Evolutionary conservation across 208 protist genomes (phyloP), one percentile per base, ranked within the genome.

Genomic region (Wallacemonas collosoma): DNA sequence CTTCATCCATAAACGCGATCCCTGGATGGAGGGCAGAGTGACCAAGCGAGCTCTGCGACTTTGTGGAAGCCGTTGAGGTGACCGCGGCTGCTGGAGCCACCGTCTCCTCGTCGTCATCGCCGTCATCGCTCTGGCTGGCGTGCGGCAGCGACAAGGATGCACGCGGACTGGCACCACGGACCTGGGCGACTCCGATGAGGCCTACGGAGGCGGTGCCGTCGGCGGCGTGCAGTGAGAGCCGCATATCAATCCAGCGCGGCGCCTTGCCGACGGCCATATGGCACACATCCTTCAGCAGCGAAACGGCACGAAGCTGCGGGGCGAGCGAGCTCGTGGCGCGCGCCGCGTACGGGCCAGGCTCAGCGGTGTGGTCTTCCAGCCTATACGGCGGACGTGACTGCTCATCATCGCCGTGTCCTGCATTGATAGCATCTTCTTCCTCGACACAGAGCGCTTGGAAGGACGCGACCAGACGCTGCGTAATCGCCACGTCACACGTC

Each of bases 401-500:
- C 3, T 65, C 62, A 4, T n/a, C 48, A 15, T 53, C 15, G 48
- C 15, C 15, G 48, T 53, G 48, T 53, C 48, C 48, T 53, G 48
- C 48, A 26, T 26, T 26, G 26, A 26, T 26, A 26, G 26, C 26
- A 26, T 26, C 58, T 26, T 68, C 64, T 5, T 57, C 65, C 26
- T 58, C 53, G 8, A 35, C 47, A n/a, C 71, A 65, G 35, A 94
- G 71, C 2, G 72, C 69, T 2, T 56, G 17, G 38, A 84, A 72
- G 12, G 83, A 56, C 3, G 69, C 57, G 48, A 85, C 72, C 12
- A 85, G 89, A 55, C 78, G 80, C 55, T 94, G 84, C 43, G 82
- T 80, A 57, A 94, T 80, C 12, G 89, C 82, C 11, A 87, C 85
- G 53, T 77, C 81, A 57, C 86, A 92, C 39, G 83, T 86, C 48